phyloP scores from a whole-genome alignment of 2,329 filamentous ascomycete genomes.

The Alternaria ventricosa region DNA sequence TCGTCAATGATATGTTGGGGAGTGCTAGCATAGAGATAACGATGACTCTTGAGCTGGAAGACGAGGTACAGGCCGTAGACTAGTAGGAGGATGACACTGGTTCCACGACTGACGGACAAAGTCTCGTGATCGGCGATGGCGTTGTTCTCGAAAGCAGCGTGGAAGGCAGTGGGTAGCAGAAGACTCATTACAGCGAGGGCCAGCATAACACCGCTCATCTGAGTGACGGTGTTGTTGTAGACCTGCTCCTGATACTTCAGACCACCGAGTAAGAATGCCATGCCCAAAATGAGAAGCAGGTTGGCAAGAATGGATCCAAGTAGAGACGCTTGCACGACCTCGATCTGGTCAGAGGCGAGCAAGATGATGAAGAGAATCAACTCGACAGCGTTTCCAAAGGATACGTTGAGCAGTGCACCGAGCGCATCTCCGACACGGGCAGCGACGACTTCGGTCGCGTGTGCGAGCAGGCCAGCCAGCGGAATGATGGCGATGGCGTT shows the following conservation, averaged over 20 bases:
- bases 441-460: conserved; percentile 59
- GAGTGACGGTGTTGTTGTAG: conserved; percentile 93
- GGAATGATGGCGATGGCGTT: conserved; percentile 61
- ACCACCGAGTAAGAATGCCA: conserved; percentile 88
- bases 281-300: conserved; percentile 85
- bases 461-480: conserved; percentile 56
- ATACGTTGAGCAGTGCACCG: conserved; percentile 59
- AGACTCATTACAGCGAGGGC: conserved; percentile 90
- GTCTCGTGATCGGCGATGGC: conserved; percentile 71
- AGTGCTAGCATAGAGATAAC: conserved; percentile 89
- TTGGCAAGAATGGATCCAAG: conserved; percentile 91
- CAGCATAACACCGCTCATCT: conserved; percentile 93
- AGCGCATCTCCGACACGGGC: conserved; percentile 56
- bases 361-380: conserved; percentile 58
- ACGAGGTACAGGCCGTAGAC: conserved; percentile 85
- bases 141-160: conserved; percentile 77
- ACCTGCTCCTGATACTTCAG: conserved; percentile 89
- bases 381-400: conserved; percentile 61
- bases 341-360: conserved; percentile 72
- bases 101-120: conserved; percentile 85
- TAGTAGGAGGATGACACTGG: conserved; percentile 82
- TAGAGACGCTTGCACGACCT: conserved; percentile 89
- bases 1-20: conserved; percentile 93
- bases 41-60: conserved; percentile 90
- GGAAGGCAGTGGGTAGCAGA: conserved; percentile 88